phyloP scores from a whole-genome alignment of 306 rosid species.

The Acacia melanoxylon region DNA sequence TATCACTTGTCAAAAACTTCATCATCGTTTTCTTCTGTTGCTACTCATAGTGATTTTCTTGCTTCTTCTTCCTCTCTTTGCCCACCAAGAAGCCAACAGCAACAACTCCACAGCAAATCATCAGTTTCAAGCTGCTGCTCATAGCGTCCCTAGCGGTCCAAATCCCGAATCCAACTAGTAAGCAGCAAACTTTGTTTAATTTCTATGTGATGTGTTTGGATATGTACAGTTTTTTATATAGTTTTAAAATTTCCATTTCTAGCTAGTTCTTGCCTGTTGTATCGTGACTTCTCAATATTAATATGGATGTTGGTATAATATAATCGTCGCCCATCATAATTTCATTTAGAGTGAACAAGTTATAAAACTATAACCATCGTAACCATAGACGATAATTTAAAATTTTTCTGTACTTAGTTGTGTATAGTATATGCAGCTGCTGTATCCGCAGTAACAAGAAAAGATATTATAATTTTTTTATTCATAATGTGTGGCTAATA shows the following conservation, averaged over 20 bases:
- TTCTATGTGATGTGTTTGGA: not conserved
- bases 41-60: not conserved
- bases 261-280: not conserved
- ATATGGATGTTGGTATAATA: not conserved
- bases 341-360: not conserved
- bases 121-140: constrained; percentile 8
- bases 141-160: constrained; percentile 10
- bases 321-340: not conserved
- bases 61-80: not conserved
- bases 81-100: not conserved
- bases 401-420: not conserved
- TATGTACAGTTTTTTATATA: not conserved
- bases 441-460: not conserved
- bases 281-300: not conserved
- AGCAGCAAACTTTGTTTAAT: not conserved
- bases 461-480: too few species aligned
- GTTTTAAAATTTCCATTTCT: not conserved
- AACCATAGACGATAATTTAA: not conserved
- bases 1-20: not conserved
- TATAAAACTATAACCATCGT: not conserved
- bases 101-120: not conserved
- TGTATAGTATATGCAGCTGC: not conserved
- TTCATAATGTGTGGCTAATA: not conserved
- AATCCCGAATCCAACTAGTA: constrained; percentile 22
- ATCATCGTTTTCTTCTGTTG: not conserved